Evolutionary conservation across 2,329 filamentous ascomycete genomes (phyloP), one percentile per base, ranked within the genome.

Genomic region (Myrmaecium sp.): DNA sequence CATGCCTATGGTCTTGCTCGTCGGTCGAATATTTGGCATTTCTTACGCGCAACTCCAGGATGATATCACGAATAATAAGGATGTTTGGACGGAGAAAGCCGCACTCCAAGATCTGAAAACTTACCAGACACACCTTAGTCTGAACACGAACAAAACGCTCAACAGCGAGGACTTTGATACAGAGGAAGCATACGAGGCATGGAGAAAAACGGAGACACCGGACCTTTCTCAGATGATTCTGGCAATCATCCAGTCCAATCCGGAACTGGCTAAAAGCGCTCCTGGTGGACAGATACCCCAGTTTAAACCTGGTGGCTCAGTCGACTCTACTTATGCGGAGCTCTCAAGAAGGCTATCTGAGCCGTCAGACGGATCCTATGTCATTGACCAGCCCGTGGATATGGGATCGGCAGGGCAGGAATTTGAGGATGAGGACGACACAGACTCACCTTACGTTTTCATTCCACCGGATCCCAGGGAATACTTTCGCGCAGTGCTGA

Each of bases 191-290:
- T 98, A 84, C 46, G 73, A 84, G 36, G 62, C 70, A 22, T 98
- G 89, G 89, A 91, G 83, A 50, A 86, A 80, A 46, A 69, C 73
- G n/a, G 89, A 98, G 49, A 68, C 69, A 3, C 76, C 78, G 8
- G 81, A 92, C 39, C 58, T 98, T 21, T 89, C 83, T 5, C 79
- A 89, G 39, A 83, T 95, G 71, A 89, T 98, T 64, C 64, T 92
- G 40, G 79, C 84, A 19, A 81, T 98, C 35, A 60, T 95, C 21
- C 82, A 79, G 33, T 77, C 77, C 5, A 82, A 80, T 39, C 86
- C 84, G 4, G 78, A 86, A 36, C 61, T 95, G 27, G 76, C 82
- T 26, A 91, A 83, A 46, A 75, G 67, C 35, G 74, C 77, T 4
- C 67, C 74, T 1, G 62, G 60, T 10, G 57, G 60, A 16, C 55